Conservation (phyloP, 441 rosid genomes). For the Populus hybrid region DNA sequence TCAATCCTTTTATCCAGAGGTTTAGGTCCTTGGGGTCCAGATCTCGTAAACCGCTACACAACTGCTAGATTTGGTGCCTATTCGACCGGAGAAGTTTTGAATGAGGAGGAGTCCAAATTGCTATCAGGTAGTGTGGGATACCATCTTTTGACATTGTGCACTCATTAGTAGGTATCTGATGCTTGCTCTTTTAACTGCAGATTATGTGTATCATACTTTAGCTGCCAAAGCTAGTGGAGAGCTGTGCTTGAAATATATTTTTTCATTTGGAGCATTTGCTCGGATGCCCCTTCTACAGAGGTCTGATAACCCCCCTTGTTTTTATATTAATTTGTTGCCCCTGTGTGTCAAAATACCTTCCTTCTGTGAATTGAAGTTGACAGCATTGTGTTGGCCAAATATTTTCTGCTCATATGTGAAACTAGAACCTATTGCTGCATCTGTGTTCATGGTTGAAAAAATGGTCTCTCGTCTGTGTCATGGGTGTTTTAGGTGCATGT, state of each 20-base stretch:
- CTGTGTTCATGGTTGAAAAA: not conserved
- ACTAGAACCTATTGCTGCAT: conserved; percentile 2
- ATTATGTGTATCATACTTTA: conserved; percentile 82
- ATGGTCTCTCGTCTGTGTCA: not conserved
- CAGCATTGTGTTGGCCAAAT: not conserved
- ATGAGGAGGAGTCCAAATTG: conserved; percentile 69
- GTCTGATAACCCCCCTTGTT: conserved; percentile 35
- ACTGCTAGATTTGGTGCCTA: conserved; percentile 74
- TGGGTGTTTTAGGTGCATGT: not conserved
- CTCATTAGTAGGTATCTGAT: conserved; percentile 21
- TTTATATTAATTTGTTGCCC: not conserved
- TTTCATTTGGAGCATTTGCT: conserved; percentile 91
- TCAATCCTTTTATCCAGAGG: conserved; percentile 57
- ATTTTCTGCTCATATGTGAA: conserved; percentile 2
- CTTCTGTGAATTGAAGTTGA: not conserved
- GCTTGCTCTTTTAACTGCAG: conserved; percentile 33
- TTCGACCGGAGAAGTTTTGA: conserved; percentile 54
- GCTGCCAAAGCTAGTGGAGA: conserved; percentile 99
- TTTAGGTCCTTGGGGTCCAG: conserved; percentile 97
- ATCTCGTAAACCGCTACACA: conserved; percentile 72
- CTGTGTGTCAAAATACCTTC: conserved; percentile 10
- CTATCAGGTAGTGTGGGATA: conserved; percentile 54
- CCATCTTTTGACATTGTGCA: not conserved
- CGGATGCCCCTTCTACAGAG: conserved; percentile 81
- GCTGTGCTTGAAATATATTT: conserved; percentile 87